These are phyloP conservation scores for Byssochlamys sp. DNA, from an alignment of 2,329 filamentous ascomycete genomes.

Conservation along the genomic window DNA sequence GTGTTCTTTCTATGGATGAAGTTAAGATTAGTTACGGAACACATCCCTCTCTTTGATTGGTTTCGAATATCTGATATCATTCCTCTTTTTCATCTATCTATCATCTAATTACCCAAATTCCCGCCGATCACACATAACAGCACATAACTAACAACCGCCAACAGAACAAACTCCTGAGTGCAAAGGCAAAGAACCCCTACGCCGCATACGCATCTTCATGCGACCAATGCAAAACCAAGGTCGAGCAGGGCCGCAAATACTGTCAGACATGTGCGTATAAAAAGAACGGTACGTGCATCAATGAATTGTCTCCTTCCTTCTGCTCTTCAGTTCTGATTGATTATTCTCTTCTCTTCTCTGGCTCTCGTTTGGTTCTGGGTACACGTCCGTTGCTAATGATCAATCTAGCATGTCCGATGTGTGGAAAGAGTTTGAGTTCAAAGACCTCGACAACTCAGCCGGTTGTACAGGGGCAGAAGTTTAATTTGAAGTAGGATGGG, in stretches of 20 bases:
- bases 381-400: constrained; percentile 6
- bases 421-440: constrained; percentile 47
- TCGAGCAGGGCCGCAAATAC: constrained; percentile 51
- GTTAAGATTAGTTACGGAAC: too few species aligned
- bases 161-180: constrained; percentile 56
- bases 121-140: background rate
- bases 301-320: background rate
- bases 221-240: constrained; percentile 53
- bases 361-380: background rate
- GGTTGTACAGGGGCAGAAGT: constrained; percentile 52
- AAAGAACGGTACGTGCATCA: constrained; percentile 43
- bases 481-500: constrained; percentile 47
- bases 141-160: background rate
- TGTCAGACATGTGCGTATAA: constrained; percentile 57
- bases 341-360: too few species aligned
- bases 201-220: constrained; percentile 55
- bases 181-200: constrained; percentile 57
- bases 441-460: constrained; percentile 41
- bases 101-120: background rate
- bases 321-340: too few species aligned
- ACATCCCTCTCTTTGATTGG: too few species aligned
- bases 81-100: background rate
- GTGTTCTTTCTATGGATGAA: too few species aligned
- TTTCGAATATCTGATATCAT: too few species aligned
- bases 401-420: constrained; percentile 50